Conservation (phyloP, 257 asterid genomes). For the Solanum arcanum region DNA sequence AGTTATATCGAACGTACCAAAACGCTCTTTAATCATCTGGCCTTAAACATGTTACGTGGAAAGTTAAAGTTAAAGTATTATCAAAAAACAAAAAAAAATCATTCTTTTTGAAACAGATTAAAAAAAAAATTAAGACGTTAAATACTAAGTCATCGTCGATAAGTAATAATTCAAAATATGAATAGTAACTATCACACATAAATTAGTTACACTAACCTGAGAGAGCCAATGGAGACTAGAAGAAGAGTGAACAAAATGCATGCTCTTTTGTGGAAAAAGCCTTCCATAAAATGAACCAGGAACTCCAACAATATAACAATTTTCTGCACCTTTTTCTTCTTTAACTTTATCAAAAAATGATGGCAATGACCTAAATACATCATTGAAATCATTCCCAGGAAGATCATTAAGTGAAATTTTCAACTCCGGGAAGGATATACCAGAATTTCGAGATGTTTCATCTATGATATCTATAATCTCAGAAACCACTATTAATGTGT, state of each 20-base stretch:
- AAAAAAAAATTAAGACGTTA: too few species aligned
- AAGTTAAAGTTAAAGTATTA: too few species aligned
- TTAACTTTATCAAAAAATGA: slow-evolving; percentile 18
- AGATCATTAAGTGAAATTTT: slow-evolving; percentile 56
- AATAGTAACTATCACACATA: too few species aligned
- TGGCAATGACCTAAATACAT: slow-evolving; percentile 36
- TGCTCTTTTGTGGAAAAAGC: slow-evolving; percentile 30
- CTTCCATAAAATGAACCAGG: slow-evolving; percentile 63
- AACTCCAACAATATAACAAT: slow-evolving; percentile 33
- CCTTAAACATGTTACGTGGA: too few species aligned
- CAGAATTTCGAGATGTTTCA: neutral
- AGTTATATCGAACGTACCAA: too few species aligned
- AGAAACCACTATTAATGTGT: slow-evolving; percentile 23
- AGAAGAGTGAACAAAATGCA: slow-evolving; percentile 61
- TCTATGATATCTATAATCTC: slow-evolving; percentile 19
- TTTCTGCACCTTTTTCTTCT: slow-evolving; percentile 13
- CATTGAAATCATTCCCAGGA: slow-evolving; percentile 60
- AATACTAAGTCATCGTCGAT: neutral
- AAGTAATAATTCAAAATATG: neutral
- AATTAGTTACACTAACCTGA: slow-evolving; percentile 16
- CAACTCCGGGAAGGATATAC: slow-evolving; percentile 31
- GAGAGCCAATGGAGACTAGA: slow-evolving; percentile 81
- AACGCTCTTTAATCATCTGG: too few species aligned
- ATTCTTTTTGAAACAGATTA: too few species aligned
- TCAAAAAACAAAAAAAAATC: too few species aligned